Evolutionary conservation across 2,329 filamentous ascomycete species (phyloP), one percentile per base, ranked within the genome.

Genomic region (Xylaria sp.): DNA sequence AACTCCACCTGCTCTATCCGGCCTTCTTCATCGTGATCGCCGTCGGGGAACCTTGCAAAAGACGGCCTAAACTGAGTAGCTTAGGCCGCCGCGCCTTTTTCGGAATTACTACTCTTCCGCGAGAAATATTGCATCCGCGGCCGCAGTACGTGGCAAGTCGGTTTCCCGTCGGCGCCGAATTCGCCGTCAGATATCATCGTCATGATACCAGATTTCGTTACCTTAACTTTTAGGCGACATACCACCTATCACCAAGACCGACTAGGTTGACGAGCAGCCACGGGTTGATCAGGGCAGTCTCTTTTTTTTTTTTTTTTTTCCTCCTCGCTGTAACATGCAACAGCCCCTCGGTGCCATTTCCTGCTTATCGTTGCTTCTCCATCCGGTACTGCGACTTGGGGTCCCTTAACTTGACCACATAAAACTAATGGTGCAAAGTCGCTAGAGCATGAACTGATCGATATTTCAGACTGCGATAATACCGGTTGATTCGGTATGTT

Each of bases 1-100:
- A 41, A 33, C 20, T n/a, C 7, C 54, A 41, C 59, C 60, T 64
- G 48, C 64, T 63, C 28, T 58, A 43, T 58, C 33, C 43, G 52
- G 59, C 23, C 28, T 15, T 36, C 15, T 54, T 54, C 54, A n/a
- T 43, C 31, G 46, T 25, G 65, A 64, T 49, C 65, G 48, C 33
- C 54, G 31, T 46, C 23, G 12, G 23, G 36, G 39, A 28, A 25
- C 8, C 23, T 43, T 20, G 36, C 54, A 28, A 43, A 9, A 20
- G 23, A 18, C 13, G 5, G 9, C 20, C 18, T n/a, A n/a, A 20
- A 28, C 15, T 15, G 2, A 28, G 52, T n/a, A 18, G 43, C 18
- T 12, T 18, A 9, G 9, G 52, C 58, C 10, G 10, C 41, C 18
- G 9, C 12, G 5, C 13, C 8, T 31, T 51, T 20, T 8, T 33